A percentile compares a stretch with the other conserved stretches of the same genome.
phyloP scores from a whole-genome alignment of 345 rosid species.

The Citrus cavaleriei region DNA sequence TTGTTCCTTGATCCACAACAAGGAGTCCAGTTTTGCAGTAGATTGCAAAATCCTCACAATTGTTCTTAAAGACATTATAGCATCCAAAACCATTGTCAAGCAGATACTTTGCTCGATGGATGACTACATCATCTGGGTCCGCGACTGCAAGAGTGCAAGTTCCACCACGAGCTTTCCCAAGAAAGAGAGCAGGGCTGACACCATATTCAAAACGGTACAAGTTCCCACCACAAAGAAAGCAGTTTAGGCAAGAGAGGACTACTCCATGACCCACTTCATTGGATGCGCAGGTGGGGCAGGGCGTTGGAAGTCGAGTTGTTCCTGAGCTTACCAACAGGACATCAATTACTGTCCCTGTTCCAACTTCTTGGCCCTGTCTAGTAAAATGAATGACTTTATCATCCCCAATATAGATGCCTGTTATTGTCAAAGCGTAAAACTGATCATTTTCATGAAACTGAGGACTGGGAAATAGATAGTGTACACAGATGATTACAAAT shows the following conservation, averaged over 20 bases:
- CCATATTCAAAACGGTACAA: slow-evolving; percentile 78
- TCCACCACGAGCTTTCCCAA: slow-evolving; percentile 87
- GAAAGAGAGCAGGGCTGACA: slow-evolving; percentile 68
- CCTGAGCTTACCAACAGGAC: slow-evolving; percentile 67
- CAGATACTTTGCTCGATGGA: slow-evolving; percentile 70
- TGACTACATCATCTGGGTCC: slow-evolving; percentile 43
- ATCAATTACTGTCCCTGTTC: slow-evolving; percentile 80
- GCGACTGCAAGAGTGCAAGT: slow-evolving; percentile 86
- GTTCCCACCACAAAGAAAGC: slow-evolving; percentile 85
- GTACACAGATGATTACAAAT: background rate
- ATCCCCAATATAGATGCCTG: slow-evolving; percentile 85
- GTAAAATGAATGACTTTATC: slow-evolving; percentile 85
- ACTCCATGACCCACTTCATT: slow-evolving; percentile 63
- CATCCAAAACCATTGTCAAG: slow-evolving; percentile 87
- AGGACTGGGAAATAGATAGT: background rate
- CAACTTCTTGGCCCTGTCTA: slow-evolving; percentile 87
- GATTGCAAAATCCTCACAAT: slow-evolving; percentile 78
- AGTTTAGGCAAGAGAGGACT: slow-evolving; percentile 69
- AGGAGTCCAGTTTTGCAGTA: slow-evolving; percentile 85
- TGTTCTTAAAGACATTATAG: slow-evolving; percentile 77
- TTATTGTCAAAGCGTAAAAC: background rate
- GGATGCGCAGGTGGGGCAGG: slow-evolving; percentile 63
- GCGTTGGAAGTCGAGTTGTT: slow-evolving; percentile 44
- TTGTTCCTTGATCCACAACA: slow-evolving; percentile 47
- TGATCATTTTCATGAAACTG: background rate